Percentiles rank a stretch among this genome's conserved stretches.
These are phyloP conservation scores for Orbilia blumenaviensis DNA, from an alignment of 2,329 filamentous ascomycete genomes.

Conservation along the genomic window DNA sequence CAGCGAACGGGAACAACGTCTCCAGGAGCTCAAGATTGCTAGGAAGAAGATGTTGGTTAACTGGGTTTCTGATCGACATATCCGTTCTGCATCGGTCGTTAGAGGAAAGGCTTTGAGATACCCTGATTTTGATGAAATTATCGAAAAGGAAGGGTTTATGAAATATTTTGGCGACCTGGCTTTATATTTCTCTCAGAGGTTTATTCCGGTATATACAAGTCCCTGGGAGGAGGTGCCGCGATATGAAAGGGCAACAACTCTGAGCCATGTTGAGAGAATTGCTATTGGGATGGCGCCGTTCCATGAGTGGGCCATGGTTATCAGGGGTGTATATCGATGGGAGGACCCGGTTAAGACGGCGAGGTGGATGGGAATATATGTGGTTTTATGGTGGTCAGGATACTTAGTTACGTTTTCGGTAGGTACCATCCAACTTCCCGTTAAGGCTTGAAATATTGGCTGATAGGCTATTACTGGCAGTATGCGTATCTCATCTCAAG, in stretches of 20 bases:
- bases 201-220: slow-evolving; percentile 28
- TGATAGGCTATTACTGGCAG: background rate
- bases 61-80: slow-evolving; percentile 42
- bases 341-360: slow-evolving; percentile 28
- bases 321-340: slow-evolving; percentile 42
- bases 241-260: slow-evolving; percentile 4
- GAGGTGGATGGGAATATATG: slow-evolving; percentile 36
- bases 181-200: slow-evolving; percentile 34
- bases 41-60: slow-evolving; percentile 39
- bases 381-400: slow-evolving; percentile 23
- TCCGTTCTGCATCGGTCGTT: slow-evolving; percentile 27
- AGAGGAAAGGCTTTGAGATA: background rate
- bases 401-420: slow-evolving; percentile 29
- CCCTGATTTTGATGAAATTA: slow-evolving; percentile 11
- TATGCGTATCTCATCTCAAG: slow-evolving; percentile 42
- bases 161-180: slow-evolving; percentile 23
- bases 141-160: slow-evolving; percentile 16
- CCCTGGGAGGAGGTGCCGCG: slow-evolving; percentile 31
- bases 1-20: slow-evolving; percentile 21
- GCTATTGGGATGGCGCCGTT: slow-evolving; percentile 35
- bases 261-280: slow-evolving; percentile 40
- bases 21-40: slow-evolving; percentile 32
- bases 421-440: background rate
- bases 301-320: slow-evolving; percentile 27
- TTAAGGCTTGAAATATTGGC: background rate